These are phyloP conservation scores for Aspergillus coremiiformis DNA, from an alignment of 495 filamentous ascomycete genomes.

Conservation along the genomic window DNA sequence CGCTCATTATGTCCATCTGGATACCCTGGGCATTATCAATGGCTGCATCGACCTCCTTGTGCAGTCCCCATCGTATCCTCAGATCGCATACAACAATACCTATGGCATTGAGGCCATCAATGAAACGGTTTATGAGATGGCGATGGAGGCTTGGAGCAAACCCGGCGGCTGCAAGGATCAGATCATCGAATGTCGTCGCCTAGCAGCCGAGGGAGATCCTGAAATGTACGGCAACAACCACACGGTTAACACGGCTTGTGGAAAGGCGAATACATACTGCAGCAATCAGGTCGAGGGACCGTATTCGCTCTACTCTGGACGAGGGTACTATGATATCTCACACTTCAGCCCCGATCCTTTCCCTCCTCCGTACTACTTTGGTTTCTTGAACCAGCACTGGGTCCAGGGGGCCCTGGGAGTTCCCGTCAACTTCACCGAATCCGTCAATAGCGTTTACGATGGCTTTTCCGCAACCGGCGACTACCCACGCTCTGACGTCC, in stretches of 20 bases:
- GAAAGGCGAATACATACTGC: conserved; percentile 32
- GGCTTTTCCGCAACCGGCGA: conserved; percentile 47
- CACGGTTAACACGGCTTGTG: conserved; percentile 36
- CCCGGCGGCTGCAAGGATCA: conserved; percentile 55
- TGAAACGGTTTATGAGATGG: conserved; percentile 40
- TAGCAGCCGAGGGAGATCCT: conserved; percentile 36
- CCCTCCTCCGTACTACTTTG: conserved; percentile 53
- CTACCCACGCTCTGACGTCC: conserved; percentile 38
- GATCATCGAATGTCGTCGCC: conserved; percentile 40
- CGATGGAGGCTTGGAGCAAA: conserved; percentile 41
- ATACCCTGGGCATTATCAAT: conserved; percentile 53
- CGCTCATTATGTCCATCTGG: conserved; percentile 21
- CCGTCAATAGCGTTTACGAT: conserved; percentile 36
- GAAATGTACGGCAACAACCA: conserved; percentile 37
- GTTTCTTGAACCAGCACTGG: conserved; percentile 55
- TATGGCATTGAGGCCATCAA: conserved; percentile 64
- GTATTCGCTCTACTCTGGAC: conserved; percentile 25
- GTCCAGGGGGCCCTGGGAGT: conserved; percentile 60
- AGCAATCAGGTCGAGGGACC: conserved; percentile 29
- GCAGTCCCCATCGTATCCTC: conserved; percentile 58
- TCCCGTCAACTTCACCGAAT: conserved; percentile 58
- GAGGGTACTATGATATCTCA: conserved; percentile 60
- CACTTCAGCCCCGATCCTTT: conserved; percentile 49
- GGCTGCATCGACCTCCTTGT: conserved; percentile 70
- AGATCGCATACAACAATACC: conserved; percentile 66